Percentiles rank a stretch among this genome's conserved stretches.
These are phyloP conservation scores for Albifimbria verrucaria DNA, from an alignment of 2,329 filamentous ascomycete genomes.

Conservation along the genomic window DNA sequence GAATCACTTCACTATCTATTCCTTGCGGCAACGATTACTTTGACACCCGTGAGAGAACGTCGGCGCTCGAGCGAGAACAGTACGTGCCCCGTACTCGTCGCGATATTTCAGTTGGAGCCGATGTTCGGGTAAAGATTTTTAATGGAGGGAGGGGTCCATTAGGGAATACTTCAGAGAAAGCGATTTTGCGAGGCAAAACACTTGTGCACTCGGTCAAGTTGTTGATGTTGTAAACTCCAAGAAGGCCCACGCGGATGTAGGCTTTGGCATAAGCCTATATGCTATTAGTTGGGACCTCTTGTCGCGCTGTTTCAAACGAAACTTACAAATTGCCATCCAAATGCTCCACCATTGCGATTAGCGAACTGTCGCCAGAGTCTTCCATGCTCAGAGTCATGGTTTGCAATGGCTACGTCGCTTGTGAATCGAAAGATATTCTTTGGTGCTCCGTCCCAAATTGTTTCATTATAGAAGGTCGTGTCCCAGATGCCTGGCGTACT, in stretches of 20 bases:
- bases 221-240: constrained; percentile 54
- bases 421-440: neutral
- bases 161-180: constrained; percentile 11
- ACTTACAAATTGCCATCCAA: neutral
- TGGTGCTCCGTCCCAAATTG: constrained; percentile 5
- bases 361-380: neutral
- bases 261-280: constrained; percentile 45
- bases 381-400: neutral
- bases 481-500: constrained; percentile 48
- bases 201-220: constrained; percentile 49
- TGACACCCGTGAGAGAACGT: too few relatives aligned
- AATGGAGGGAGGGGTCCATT: neutral
- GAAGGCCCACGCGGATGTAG: constrained; percentile 48
- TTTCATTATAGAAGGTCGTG: constrained; percentile 40
- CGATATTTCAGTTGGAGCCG: too few relatives aligned
- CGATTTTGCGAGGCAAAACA: constrained; percentile 30
- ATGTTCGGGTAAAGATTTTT: too few relatives aligned
- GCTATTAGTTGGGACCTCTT: neutral
- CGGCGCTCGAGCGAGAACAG: too few relatives aligned
- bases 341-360: neutral
- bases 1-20: too few relatives aligned
- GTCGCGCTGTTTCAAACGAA: neutral
- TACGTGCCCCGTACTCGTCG: too few relatives aligned
- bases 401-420: neutral
- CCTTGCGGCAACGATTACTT: too few relatives aligned